Evolutionary conservation across 2,329 filamentous ascomycete species (phyloP), one percentile per base, ranked within the genome.

Genomic region (Boeremia exigua): DNA sequence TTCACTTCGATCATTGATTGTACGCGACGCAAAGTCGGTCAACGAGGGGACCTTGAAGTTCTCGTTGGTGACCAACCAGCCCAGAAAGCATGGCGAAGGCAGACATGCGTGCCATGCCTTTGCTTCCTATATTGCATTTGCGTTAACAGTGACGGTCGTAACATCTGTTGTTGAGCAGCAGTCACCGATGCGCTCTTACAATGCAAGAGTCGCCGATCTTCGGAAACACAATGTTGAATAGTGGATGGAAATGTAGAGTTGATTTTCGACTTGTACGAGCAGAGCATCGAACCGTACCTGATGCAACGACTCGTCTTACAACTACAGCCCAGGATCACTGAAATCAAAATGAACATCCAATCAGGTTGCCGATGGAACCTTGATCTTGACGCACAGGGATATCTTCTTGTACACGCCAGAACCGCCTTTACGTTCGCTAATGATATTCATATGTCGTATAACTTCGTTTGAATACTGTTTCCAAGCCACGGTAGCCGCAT

Each of bases 401-500:
- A 68, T 61, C 55, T 63, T 61, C 47, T 60, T 64, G 43, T 61
- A 64, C 37, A 57, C 58, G 54, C 58, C 61, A 58, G 59, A 63
- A 55, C 56, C 61, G 38, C 57, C 56, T 43, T 61, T 52, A 56
- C 49, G 54, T 44, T 62, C 62, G 54, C 58, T 56, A 56, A 62
- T 42, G 56, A 53, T 44, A 49, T 59, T 59, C 57, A 56, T 57
- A 56, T 57, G 52, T 61, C 61, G 61, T 65, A 59, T 50, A 56
- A 54, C 53, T 52, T 70, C 58, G 50, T 66, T 57, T 48, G 58
- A 51, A 48, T 51, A 62, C 54, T 65, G 62, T 59, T 52, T 59
- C 70, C 67, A 70, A 65, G 71, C 67, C 43, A 43, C 56, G 15
- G 65, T 63, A 71, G 69, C 71, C 64, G 68, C 71, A 58, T 52